phyloP scores from a whole-genome alignment of 2,329 filamentous ascomycete genomes.

The Calonectria pauciramosa region DNA sequence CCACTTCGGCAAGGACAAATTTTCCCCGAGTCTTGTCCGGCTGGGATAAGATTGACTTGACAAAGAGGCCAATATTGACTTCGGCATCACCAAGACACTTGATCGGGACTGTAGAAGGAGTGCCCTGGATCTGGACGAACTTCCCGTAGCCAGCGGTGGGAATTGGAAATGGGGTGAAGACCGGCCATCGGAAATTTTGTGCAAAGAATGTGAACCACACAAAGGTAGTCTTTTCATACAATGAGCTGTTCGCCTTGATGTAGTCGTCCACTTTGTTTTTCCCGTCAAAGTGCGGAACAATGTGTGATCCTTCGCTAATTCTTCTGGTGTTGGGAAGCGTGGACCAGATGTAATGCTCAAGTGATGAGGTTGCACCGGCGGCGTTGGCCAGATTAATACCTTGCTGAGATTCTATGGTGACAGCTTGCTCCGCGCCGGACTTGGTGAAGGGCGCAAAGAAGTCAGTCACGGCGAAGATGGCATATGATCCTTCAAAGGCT shows the following conservation, averaged over 20 bases:
- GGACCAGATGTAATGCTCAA: slow-evolving; percentile 62
- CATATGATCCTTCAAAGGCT: slow-evolving; percentile 52
- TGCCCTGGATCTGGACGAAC: slow-evolving; percentile 48
- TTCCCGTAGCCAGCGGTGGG: slow-evolving; percentile 26
- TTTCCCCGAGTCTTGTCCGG: slow-evolving; percentile 46
- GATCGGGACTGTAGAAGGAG: slow-evolving; percentile 44
- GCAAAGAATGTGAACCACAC: slow-evolving; percentile 54
- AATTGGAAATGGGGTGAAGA: slow-evolving; percentile 26
- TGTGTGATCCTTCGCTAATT: slow-evolving; percentile 49
- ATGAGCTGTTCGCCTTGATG: slow-evolving; percentile 51
- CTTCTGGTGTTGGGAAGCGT: slow-evolving; percentile 54
- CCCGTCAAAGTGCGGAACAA: slow-evolving; percentile 58
- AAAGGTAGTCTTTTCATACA: slow-evolving; percentile 57
- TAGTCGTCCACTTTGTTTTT: slow-evolving; percentile 57
- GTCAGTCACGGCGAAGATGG: slow-evolving; percentile 49
- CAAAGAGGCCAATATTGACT: slow-evolving; percentile 51
- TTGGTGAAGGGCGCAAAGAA: slow-evolving; percentile 53
- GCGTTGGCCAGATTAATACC: slow-evolving; percentile 59
- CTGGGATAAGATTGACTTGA: slow-evolving; percentile 48
- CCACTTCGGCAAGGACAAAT: slow-evolving; percentile 47
- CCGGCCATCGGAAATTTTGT: slow-evolving; percentile 46
- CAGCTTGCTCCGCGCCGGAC: slow-evolving; percentile 47
- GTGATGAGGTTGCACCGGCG: slow-evolving; percentile 51
- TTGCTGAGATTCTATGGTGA: slow-evolving; percentile 54
- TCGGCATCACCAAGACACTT: slow-evolving; percentile 47